These are phyloP conservation scores for Fraxinus sp. DNA, from an alignment of 305 asterid species.

Conservation along the genomic window DNA sequence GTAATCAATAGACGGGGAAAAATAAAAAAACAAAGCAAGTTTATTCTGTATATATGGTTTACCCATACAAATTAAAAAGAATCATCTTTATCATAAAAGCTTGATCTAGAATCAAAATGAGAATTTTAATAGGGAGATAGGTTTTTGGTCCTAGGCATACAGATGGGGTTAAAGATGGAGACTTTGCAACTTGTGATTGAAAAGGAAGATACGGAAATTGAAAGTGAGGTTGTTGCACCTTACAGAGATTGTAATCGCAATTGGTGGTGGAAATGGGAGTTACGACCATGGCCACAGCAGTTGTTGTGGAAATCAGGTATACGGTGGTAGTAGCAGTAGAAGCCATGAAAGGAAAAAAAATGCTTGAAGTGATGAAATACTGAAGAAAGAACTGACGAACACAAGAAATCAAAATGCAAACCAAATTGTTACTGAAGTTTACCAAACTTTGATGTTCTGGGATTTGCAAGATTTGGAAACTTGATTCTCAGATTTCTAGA, in stretches of 20 bases:
- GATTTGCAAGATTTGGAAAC: background rate
- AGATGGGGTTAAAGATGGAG: background rate
- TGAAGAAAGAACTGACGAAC: background rate
- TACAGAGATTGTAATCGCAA: background rate
- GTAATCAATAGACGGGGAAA: background rate
- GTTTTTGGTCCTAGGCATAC: background rate
- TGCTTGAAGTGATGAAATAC: background rate
- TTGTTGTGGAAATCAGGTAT: background rate
- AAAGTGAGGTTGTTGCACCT: background rate
- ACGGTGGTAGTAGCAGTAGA: background rate
- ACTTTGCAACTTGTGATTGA: background rate
- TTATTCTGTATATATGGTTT: background rate
- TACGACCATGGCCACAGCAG: background rate
- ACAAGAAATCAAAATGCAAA: background rate
- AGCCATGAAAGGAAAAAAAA: background rate
- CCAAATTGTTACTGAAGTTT: background rate
- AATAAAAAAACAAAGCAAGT: background rate
- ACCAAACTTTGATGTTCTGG: background rate
- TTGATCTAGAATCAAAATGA: background rate
- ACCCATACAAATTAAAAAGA: background rate
- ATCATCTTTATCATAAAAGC: background rate
- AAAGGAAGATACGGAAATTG: background rate
- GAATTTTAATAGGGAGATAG: background rate
- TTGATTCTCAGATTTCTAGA: background rate
- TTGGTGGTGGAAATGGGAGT: background rate